A percentile compares a stretch with the other conserved stretches of the same genome.
These are phyloP conservation scores for Aspergillus piperis DNA, from an alignment of 2,329 filamentous ascomycete species.

Conservation along the genomic window DNA sequence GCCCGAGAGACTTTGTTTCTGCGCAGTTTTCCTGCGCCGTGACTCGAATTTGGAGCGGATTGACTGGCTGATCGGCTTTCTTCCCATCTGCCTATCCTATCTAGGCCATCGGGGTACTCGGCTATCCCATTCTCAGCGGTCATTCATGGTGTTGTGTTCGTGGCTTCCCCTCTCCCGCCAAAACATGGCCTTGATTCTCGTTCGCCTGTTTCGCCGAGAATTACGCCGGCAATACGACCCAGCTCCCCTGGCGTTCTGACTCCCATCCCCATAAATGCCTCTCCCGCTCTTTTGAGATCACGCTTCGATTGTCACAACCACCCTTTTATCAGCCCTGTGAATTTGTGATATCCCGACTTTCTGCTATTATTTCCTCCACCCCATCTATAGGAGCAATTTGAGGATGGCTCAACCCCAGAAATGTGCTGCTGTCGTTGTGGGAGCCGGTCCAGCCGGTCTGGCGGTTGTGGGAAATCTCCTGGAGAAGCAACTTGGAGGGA, in stretches of 20 bases:
- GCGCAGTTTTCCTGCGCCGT: not conserved
- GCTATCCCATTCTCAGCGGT: not conserved
- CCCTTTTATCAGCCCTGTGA: not conserved
- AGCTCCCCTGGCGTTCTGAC: not conserved
- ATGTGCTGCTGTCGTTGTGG: constrained; percentile 60
- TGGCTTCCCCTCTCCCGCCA: constrained; percentile 9
- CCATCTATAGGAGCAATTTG: constrained; percentile 3
- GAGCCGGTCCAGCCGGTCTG: constrained; percentile 61
- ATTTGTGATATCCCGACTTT: not conserved
- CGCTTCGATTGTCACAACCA: not conserved
- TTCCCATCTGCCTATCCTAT: not conserved
- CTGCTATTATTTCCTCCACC: not conserved
- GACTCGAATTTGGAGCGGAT: not conserved
- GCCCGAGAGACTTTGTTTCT: not conserved
- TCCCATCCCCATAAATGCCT: constrained; percentile 12
- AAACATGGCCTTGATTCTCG: constrained; percentile 6
- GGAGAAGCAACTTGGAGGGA: constrained; percentile 52
- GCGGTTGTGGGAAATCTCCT: constrained; percentile 64
- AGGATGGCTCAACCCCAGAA: constrained; percentile 32
- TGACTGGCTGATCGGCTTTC: not conserved
- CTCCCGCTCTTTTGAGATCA: not conserved
- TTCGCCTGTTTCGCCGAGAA: constrained; percentile 21
- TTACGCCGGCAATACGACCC: constrained; percentile 15
- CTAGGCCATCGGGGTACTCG: not conserved
- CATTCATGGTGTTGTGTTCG: constrained; percentile 6